Evolutionary conservation across 2,329 filamentous ascomycete genomes (phyloP).

Genomic region (Camillea tinctor): DNA sequence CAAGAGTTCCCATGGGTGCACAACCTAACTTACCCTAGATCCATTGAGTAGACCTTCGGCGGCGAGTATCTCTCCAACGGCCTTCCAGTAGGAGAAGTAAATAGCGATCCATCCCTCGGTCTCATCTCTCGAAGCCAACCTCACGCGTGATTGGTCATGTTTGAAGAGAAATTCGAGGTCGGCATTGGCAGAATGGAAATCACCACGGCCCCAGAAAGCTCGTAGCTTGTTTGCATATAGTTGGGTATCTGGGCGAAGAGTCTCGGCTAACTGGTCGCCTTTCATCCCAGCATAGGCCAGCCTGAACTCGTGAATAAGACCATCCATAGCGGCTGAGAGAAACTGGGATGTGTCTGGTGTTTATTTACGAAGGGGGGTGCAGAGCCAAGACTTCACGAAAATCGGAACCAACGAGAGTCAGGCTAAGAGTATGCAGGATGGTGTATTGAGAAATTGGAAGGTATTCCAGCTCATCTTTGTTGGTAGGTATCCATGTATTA

Average conservation of each 20-base stretch:
- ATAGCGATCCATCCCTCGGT: constrained; percentile 82
- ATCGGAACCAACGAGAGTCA: neutral
- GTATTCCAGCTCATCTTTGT: constrained; percentile 1
- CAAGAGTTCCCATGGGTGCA: neutral
- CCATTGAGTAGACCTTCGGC: constrained; percentile 52
- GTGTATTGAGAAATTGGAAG: neutral
- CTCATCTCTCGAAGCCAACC: constrained; percentile 61
- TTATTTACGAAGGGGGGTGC: neutral
- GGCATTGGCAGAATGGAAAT: constrained; percentile 60
- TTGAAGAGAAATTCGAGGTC: constrained; percentile 73
- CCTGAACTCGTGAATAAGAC: constrained; percentile 71
- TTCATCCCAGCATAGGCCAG: constrained; percentile 62
- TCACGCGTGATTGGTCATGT: constrained; percentile 54
- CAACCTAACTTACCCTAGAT: constrained; percentile 28
- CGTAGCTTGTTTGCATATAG: constrained; percentile 64
- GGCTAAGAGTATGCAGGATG: neutral
- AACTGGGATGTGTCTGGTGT: neutral
- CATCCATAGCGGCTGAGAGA: constrained; percentile 52
- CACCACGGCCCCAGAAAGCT: constrained; percentile 70
- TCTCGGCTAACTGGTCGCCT: constrained; percentile 72
- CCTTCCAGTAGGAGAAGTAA: constrained; percentile 81
- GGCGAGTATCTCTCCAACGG: constrained; percentile 69
- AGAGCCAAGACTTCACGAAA: neutral
- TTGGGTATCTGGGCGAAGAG: constrained; percentile 70
- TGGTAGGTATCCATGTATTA: neutral